phyloP scores from a whole-genome alignment of 495 filamentous ascomycete genomes.

The Penicillium daleae region DNA sequence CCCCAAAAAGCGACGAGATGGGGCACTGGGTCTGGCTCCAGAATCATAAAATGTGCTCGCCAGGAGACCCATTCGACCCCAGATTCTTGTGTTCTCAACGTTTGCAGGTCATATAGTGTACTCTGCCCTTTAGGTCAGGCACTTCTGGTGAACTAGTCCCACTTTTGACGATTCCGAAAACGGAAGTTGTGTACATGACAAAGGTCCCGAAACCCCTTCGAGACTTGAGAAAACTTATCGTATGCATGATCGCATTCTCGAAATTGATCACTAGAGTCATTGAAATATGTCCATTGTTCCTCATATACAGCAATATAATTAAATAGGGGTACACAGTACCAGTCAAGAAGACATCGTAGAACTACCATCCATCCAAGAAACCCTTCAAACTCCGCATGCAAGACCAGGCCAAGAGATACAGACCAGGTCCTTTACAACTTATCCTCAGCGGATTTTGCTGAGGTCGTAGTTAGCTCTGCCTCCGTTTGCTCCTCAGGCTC shows the following conservation, averaged over 20 bases:
- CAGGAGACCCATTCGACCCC: not conserved
- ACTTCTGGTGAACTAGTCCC: not conserved
- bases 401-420: not conserved
- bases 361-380: not conserved
- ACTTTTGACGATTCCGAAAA: not conserved
- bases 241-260: not conserved
- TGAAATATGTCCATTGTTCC: not conserved
- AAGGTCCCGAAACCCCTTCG: not conserved
- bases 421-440: not conserved
- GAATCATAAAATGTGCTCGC: not conserved
- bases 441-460: constrained; percentile 64
- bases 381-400: not conserved
- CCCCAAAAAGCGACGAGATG: constrained; percentile 16
- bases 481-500: constrained; percentile 22
- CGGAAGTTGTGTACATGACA: not conserved
- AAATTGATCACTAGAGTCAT: not conserved
- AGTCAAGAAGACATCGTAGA: not conserved
- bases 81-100: not conserved
- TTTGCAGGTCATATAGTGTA: not conserved
- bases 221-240: not conserved
- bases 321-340: constrained; percentile 11
- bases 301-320: constrained; percentile 6
- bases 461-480: constrained; percentile 47
- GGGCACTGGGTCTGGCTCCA: constrained; percentile 25
- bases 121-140: not conserved